phyloP scores from a whole-genome alignment of 495 filamentous ascomycete species.

The Parathielavia hyrcaniae region DNA sequence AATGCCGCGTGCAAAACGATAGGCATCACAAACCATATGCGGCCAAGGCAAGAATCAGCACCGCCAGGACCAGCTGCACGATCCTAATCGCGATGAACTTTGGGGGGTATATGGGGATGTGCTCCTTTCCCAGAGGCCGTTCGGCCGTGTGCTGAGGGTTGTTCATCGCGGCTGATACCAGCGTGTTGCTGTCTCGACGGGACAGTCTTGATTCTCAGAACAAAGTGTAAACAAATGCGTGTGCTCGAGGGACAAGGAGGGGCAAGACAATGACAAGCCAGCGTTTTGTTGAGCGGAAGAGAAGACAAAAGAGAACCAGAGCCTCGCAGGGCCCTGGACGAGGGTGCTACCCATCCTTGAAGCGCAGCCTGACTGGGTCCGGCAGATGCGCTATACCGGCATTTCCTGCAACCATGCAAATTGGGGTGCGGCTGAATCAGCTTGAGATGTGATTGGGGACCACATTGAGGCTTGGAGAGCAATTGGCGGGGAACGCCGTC shows the following conservation, averaged over 20 bases:
- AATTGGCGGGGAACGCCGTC: too few species aligned
- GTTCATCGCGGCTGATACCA: not conserved
- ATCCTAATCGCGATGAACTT: conserved; percentile 54
- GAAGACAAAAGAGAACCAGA: not conserved
- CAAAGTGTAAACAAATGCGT: too few species aligned
- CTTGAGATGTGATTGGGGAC: not conserved
- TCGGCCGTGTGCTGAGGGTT: conserved; percentile 23
- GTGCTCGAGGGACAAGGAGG: not conserved
- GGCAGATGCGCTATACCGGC: not conserved
- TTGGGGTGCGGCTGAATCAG: conserved; percentile 1
- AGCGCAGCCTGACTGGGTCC: not conserved
- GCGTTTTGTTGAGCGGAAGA: not conserved
- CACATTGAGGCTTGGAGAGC: too few species aligned
- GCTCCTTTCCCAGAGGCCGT: conserved; percentile 35
- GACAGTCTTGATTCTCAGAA: not conserved
- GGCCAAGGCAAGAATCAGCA: conserved; percentile 60
- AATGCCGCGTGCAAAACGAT: not conserved
- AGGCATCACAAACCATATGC: conserved; percentile 50
- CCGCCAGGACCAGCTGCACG: conserved; percentile 55
- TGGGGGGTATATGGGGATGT: conserved; percentile 41
- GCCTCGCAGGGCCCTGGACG: not conserved
- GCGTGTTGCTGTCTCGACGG: not conserved
- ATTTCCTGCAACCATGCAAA: not conserved
- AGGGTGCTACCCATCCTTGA: not conserved
- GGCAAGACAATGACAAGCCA: not conserved